phyloP scores from a whole-genome alignment of 2,329 filamentous ascomycete genomes.

The Geosmithia flava region DNA sequence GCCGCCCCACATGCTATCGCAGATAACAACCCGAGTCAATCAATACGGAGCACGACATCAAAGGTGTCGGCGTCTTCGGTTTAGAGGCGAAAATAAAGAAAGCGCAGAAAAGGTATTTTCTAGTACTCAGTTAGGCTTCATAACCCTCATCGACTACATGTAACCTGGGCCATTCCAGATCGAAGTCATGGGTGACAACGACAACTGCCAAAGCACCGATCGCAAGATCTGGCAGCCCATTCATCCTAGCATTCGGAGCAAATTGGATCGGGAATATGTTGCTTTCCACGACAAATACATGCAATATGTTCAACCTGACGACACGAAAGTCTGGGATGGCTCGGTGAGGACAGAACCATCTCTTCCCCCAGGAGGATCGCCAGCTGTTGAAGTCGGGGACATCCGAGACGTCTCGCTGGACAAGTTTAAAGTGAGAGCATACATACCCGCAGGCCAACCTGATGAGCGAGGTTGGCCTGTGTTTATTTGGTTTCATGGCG shows the following conservation, averaged over 20 bases:
- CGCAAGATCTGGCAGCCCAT: constrained; percentile 16
- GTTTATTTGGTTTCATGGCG: constrained; percentile 26
- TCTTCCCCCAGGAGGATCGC: constrained; percentile 12
- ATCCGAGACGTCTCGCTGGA: constrained; percentile 13
- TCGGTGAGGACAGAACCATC: constrained; percentile 11
- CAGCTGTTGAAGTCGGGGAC: constrained; percentile 13
- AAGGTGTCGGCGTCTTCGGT: too few species aligned
- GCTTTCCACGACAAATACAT: constrained; percentile 21
- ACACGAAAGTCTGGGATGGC: constrained; percentile 19
- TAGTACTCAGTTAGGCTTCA: too few species aligned
- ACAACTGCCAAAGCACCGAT: not conserved
- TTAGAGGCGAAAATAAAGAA: too few species aligned
- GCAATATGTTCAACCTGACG: constrained; percentile 20
- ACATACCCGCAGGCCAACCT: constrained; percentile 12
- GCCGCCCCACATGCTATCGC: not conserved
- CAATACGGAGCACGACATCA: not conserved
- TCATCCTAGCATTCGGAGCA: constrained; percentile 15
- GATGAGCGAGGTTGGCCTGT: constrained; percentile 18
- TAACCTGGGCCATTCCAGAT: not conserved
- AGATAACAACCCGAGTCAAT: not conserved
- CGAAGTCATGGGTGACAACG: not conserved
- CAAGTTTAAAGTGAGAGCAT: constrained; percentile 17
- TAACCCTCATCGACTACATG: too few species aligned
- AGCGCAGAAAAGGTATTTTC: too few species aligned
- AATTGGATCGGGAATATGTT: constrained; percentile 24